Percentiles rank a stretch among this genome's conserved stretches.
These are phyloP conservation scores for Beauveria medogensis DNA, from an alignment of 2,329 filamentous ascomycete genomes.

Conservation along the genomic window DNA sequence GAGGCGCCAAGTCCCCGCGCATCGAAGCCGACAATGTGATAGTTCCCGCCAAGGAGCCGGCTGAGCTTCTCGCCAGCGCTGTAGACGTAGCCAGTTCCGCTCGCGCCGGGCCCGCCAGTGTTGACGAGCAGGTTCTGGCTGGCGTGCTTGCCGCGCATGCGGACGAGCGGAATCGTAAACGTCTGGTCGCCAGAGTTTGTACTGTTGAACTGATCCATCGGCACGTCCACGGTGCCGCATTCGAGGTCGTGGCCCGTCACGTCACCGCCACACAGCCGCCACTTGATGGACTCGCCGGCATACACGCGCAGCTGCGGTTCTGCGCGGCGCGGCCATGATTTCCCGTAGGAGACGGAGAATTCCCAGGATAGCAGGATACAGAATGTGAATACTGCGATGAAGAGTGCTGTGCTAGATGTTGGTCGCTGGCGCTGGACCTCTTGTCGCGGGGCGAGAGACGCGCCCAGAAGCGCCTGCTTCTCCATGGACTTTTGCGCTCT, in stretches of 20 bases:
- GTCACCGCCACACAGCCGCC: slow-evolving; percentile 29
- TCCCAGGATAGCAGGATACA: neutral
- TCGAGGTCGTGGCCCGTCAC: slow-evolving; percentile 30
- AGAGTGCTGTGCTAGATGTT: neutral
- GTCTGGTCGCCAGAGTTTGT: slow-evolving; percentile 25
- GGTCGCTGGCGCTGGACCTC: neutral
- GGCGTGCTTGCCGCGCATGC: slow-evolving; percentile 34
- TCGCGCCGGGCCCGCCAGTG: slow-evolving; percentile 40
- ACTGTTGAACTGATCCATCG: slow-evolving; percentile 37
- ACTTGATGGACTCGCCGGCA: slow-evolving; percentile 28
- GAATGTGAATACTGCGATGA: neutral
- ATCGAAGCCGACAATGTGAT: slow-evolving; percentile 40
- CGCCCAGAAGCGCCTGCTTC: neutral
- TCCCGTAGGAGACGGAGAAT: neutral
- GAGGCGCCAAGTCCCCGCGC: slow-evolving; percentile 34
- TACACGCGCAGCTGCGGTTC: slow-evolving; percentile 14
- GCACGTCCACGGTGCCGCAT: slow-evolving; percentile 35
- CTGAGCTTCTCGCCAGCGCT: slow-evolving; percentile 27
- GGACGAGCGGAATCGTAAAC: slow-evolving; percentile 36
- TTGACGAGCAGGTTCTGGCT: slow-evolving; percentile 37
- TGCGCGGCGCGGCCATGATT: neutral
- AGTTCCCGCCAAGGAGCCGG: slow-evolving; percentile 30
- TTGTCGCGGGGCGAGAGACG: neutral
- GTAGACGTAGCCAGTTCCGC: slow-evolving; percentile 30
- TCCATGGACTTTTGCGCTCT: neutral